Evolutionary conservation across 225 moss, liverwort and hornwort genomes (phyloP).

Genomic region (Pseudisothecium myosuroides): DNA sequence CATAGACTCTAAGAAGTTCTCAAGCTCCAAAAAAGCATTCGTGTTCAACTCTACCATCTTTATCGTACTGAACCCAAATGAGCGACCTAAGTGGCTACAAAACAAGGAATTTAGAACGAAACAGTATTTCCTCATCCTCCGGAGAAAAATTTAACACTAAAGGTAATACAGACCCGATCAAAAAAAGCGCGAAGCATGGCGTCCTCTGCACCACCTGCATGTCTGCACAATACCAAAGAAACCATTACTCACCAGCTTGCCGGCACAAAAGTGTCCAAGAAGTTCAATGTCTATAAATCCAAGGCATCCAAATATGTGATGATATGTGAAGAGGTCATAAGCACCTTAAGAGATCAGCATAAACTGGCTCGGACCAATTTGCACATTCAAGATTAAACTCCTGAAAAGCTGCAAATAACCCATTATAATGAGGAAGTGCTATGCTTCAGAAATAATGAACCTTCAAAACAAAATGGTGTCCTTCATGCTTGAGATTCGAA

Average conservation of each 20-base stretch:
- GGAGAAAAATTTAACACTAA: not conserved
- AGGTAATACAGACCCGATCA: constrained; percentile 37
- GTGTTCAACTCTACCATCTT: not conserved
- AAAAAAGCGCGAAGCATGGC: constrained; percentile 74
- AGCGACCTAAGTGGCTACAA: not conserved
- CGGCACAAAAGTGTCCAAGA: not conserved
- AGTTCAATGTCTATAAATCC: not conserved
- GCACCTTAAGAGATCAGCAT: constrained; percentile 73
- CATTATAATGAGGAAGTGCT: not conserved
- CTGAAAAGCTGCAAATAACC: constrained; percentile 70
- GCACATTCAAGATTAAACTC: constrained; percentile 94
- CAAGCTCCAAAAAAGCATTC: not conserved
- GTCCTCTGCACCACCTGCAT: constrained; percentile 79
- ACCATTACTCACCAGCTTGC: not conserved
- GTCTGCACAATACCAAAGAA: constrained; percentile 29
- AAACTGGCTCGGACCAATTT: constrained; percentile 84
- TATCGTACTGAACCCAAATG: not conserved
- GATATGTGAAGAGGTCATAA: not conserved
- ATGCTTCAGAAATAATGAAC: not conserved
- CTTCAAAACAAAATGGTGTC: not conserved
- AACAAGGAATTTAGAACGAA: not conserved
- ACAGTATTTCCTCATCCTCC: not conserved
- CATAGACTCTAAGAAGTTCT: not conserved
- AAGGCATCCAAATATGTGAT: not conserved
- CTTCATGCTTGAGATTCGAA: not conserved